Evolutionary conservation across 2,329 filamentous ascomycete species (phyloP).

Genomic region (Ophiostoma populinum): DNA sequence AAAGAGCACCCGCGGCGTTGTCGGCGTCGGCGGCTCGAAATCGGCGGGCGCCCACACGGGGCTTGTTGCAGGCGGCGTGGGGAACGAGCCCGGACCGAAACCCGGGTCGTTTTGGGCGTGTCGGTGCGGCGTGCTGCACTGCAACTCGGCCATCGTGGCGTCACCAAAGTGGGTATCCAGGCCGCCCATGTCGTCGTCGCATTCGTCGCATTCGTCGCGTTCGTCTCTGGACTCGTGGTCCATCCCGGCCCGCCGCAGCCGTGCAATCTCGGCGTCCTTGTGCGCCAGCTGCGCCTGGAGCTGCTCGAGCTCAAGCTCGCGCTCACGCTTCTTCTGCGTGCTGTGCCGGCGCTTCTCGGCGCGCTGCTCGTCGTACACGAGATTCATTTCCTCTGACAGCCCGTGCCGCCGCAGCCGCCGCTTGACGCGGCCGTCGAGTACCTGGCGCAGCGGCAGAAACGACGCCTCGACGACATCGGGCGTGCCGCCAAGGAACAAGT

Average conservation of each 20-base stretch:
- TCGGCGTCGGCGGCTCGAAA: slow-evolving; percentile 4
- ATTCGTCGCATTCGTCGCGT: slow-evolving; percentile 23
- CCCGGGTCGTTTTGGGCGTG: not conserved
- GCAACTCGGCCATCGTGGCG: slow-evolving; percentile 30
- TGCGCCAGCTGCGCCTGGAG: slow-evolving; percentile 30
- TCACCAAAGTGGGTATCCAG: slow-evolving; percentile 27
- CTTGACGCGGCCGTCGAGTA: slow-evolving; percentile 38
- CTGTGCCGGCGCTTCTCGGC: slow-evolving; percentile 23
- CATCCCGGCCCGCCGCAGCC: slow-evolving; percentile 4
- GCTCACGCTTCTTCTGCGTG: slow-evolving; percentile 20
- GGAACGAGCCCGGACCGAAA: slow-evolving; percentile 23
- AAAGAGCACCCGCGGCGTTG: too few species aligned
- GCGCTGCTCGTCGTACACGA: slow-evolving; percentile 29
- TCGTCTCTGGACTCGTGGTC: slow-evolving; percentile 23
- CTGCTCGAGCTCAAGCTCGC: slow-evolving; percentile 28
- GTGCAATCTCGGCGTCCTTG: slow-evolving; percentile 33
- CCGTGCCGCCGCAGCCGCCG: slow-evolving; percentile 37
- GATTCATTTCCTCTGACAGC: slow-evolving; percentile 40
- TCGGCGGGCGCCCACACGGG: slow-evolving; percentile 15
- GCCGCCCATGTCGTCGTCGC: slow-evolving; percentile 16
- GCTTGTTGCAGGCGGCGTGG: slow-evolving; percentile 38
- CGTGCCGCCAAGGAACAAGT: slow-evolving; percentile 14
- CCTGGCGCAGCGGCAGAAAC: slow-evolving; percentile 34
- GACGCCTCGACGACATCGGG: slow-evolving; percentile 22
- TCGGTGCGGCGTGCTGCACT: slow-evolving; percentile 32